These are phyloP conservation scores for Centella asiatica DNA, from an alignment of 129 eudicot species.

Conservation along the genomic window DNA sequence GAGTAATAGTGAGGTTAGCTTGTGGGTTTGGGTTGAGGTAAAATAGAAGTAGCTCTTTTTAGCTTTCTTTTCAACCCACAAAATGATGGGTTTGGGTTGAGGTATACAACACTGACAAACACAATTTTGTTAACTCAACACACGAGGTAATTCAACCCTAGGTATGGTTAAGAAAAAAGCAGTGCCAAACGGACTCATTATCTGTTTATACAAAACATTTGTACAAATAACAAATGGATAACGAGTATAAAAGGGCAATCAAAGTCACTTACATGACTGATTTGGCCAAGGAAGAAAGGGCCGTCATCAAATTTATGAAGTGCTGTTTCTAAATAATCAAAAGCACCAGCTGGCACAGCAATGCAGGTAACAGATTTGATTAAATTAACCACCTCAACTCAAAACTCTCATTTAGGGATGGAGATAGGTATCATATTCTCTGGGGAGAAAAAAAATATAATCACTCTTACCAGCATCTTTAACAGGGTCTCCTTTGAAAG, in stretches of 20 bases:
- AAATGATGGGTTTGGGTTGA: too few species aligned
- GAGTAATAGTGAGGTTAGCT: too few species aligned
- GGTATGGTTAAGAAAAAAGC: too few species aligned
- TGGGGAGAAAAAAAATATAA: neutral
- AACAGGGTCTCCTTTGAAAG: constrained; percentile 41
- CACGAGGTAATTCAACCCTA: too few species aligned
- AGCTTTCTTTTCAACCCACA: too few species aligned
- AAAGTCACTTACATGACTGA: constrained; percentile 41
- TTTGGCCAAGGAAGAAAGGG: constrained; percentile 73
- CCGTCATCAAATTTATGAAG: constrained; percentile 60
- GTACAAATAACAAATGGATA: neutral
- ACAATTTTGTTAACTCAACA: too few species aligned
- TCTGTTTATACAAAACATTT: neutral
- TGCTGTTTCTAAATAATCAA: constrained; percentile 67
- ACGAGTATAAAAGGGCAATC: neutral
- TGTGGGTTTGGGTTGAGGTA: too few species aligned
- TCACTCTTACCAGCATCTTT: constrained; percentile 43
- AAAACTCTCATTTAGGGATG: neutral
- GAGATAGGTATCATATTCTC: neutral
- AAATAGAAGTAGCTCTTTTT: too few species aligned
- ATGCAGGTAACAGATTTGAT: constrained; percentile 5
- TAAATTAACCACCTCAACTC: too few species aligned
- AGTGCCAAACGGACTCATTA: neutral
- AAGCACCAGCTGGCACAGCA: constrained; percentile 57
- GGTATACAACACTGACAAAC: too few species aligned